These are phyloP conservation scores for Cadophora gregata DNA, from an alignment of 2,329 filamentous ascomycete species.

Conservation along the genomic window DNA sequence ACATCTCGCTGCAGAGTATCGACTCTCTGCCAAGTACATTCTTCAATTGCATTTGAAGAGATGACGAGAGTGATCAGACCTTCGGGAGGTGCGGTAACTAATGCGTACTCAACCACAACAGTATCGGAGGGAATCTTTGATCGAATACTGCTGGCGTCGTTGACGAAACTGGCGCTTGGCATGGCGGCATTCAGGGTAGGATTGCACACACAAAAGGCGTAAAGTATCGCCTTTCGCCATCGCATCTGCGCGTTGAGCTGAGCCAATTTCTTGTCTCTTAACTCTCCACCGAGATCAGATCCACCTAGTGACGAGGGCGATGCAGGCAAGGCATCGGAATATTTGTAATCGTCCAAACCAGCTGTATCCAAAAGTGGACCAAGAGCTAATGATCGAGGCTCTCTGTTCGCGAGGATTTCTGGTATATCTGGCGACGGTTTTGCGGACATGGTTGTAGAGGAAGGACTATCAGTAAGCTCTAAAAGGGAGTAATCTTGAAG, in stretches of 20 bases:
- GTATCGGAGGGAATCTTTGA: slow-evolving; percentile 12
- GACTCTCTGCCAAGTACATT: slow-evolving; percentile 16
- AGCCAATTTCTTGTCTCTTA: slow-evolving; percentile 2
- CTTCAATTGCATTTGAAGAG: slow-evolving; percentile 15
- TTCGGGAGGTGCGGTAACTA: slow-evolving; percentile 10
- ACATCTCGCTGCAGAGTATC: slow-evolving; percentile 6
- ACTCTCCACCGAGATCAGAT: slow-evolving; percentile 12
- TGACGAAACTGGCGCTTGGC: slow-evolving; percentile 14
- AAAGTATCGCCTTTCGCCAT: slow-evolving; percentile 15
- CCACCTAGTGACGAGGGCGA: slow-evolving; percentile 15
- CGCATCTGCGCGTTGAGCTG: slow-evolving; percentile 11
- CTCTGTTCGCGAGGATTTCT: background rate
- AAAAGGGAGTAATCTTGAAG: slow-evolving; percentile 2
- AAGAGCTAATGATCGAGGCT: slow-evolving; percentile 11
- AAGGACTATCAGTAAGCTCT: slow-evolving; percentile 3
- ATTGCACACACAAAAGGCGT: slow-evolving; percentile 13
- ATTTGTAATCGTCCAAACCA: slow-evolving; percentile 16
- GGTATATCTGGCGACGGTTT: background rate
- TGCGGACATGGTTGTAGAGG: background rate
- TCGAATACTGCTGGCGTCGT: slow-evolving; percentile 12
- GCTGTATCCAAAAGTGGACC: slow-evolving; percentile 16
- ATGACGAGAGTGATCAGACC: slow-evolving; percentile 15
- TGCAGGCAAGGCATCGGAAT: slow-evolving; percentile 1
- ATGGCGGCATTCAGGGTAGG: slow-evolving; percentile 15
- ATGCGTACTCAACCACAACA: slow-evolving; percentile 14